Conservation (phyloP, 805 yeast species). For the Candida sithepensis region DNA sequence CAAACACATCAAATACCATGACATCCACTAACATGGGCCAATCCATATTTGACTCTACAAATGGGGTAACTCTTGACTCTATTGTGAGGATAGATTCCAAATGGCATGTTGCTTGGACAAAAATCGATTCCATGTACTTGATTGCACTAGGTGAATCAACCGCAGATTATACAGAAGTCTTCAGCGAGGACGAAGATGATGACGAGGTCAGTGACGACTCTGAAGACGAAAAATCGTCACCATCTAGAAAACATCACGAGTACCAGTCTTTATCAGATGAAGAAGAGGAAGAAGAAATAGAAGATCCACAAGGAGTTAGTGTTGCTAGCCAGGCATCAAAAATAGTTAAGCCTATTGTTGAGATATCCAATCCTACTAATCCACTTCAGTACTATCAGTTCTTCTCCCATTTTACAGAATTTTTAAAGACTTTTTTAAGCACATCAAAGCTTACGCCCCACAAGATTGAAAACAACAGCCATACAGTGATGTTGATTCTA, state of each 20-base stretch:
- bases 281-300: conserved; percentile 8
- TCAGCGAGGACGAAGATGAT: conserved; percentile 30
- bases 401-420: conserved; percentile 36
- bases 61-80: conserved; percentile 20
- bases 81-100: conserved; percentile 27
- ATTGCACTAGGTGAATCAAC: conserved; percentile 15
- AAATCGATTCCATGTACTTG: conserved; percentile 19
- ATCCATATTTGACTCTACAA: conserved; percentile 23
- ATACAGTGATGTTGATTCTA: conserved; percentile 64
- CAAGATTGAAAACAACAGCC: conserved; percentile 66
- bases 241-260: conserved; percentile 2
- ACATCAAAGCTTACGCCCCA: conserved; percentile 45
- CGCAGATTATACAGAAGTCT: conserved; percentile 21
- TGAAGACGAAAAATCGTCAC: conserved; percentile 6
- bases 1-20: no score
- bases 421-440: conserved; percentile 41
- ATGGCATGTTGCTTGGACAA: conserved; percentile 30
- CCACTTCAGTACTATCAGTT: conserved; percentile 44
- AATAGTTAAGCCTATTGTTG: background rate
- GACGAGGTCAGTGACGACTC: conserved; percentile 19
- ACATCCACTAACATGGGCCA: background rate
- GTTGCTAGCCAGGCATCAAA: background rate
- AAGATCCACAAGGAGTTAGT: background rate
- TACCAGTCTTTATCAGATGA: conserved; percentile 12
- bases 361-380: conserved; percentile 27